Evolutionary conservation across 1,284 basidiomycete genomes (phyloP).

Genomic region (Schizophyllum amplum): DNA sequence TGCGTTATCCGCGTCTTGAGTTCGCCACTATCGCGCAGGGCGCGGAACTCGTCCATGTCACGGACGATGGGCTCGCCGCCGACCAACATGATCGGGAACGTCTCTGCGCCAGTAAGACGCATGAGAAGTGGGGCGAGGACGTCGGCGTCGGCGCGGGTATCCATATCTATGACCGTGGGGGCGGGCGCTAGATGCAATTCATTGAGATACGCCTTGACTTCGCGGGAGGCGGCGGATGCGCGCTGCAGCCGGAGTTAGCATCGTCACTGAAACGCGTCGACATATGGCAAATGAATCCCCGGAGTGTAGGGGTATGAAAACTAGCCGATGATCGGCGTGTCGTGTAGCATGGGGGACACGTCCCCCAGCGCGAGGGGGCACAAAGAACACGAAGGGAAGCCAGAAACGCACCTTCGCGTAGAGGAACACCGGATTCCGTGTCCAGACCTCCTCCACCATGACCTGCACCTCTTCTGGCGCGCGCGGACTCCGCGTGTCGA

Average conservation of each 20-base stretch:
- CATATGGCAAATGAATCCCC: background rate
- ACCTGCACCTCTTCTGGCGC: slow-evolving; percentile 49
- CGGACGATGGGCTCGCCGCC: slow-evolving; percentile 51
- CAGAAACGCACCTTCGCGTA: slow-evolving; percentile 59
- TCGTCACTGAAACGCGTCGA: background rate
- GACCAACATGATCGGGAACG: slow-evolving; percentile 66
- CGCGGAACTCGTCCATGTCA: slow-evolving; percentile 47
- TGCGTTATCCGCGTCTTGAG: slow-evolving; percentile 43
- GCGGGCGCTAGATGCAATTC: slow-evolving; percentile 56
- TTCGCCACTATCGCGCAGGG: slow-evolving; percentile 40
- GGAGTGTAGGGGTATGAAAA: background rate
- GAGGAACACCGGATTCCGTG: slow-evolving; percentile 69
- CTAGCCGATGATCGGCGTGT: slow-evolving; percentile 1
- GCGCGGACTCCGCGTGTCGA: slow-evolving; percentile 58
- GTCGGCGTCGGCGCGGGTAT: slow-evolving; percentile 47
- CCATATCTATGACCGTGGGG: slow-evolving; percentile 69
- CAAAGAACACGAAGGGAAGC: slow-evolving; percentile 2
- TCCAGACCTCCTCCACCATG: slow-evolving; percentile 58
- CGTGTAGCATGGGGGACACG: slow-evolving; percentile 3
- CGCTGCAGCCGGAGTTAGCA: slow-evolving; percentile 28
- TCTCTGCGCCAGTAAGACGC: slow-evolving; percentile 43
- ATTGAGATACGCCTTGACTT: slow-evolving; percentile 55
- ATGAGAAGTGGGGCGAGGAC: slow-evolving; percentile 35
- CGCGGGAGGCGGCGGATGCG: slow-evolving; percentile 57
- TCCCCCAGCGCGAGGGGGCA: background rate